Evolutionary conservation across 1,284 basidiomycete species (phyloP), one percentile per base, ranked within the genome.

Genomic region (Ustilago trichophora): DNA sequence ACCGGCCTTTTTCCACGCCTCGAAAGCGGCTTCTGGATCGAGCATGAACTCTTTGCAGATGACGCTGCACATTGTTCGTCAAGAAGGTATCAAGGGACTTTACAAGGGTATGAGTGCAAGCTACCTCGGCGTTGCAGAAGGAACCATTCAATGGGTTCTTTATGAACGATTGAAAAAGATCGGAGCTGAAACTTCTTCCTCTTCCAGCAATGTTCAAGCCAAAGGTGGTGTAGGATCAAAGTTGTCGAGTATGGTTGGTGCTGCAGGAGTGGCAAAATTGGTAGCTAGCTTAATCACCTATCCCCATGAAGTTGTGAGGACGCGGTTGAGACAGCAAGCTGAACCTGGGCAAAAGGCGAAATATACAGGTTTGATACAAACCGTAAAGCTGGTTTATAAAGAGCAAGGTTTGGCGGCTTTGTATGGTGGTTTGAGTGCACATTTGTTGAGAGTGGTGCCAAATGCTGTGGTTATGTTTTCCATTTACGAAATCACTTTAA

Each of bases 381-480:
- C 95, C 0, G 83, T 98, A 48, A 87, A 86, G 29, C 85, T 95
- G 4, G 88, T 99, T 56, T 86, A 94, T 41, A 87, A 87, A 12
- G 96, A 99, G 82, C 95, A 99, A 81, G 95, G 95, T 19, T 86
- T 88, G 5, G 85, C 87, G 26, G 88, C 90, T 5, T 82, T 98
- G 34, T 98, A 99, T 77, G 91, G 93, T 29, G 96, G 96, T 4
- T 86, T 99, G 48, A 91, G 89, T 48, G 93, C 95, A 0, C 96
- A 98, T 82, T 85, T 99, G 55, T 89, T 98, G 86, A 88, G 95
- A 41, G 95, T 98, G 48, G 91, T 98, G 1, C 95, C 95, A 13
- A 98, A 98, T 73, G 95, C 95, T 0, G 91, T 90, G 1, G 92
- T 96, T 70, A 98, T 98, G 93, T 98, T 90, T 83, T 88, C 64